These are phyloP conservation scores for Sisymbrium irio DNA, from an alignment of 345 rosid genomes.

Conservation along the genomic window DNA sequence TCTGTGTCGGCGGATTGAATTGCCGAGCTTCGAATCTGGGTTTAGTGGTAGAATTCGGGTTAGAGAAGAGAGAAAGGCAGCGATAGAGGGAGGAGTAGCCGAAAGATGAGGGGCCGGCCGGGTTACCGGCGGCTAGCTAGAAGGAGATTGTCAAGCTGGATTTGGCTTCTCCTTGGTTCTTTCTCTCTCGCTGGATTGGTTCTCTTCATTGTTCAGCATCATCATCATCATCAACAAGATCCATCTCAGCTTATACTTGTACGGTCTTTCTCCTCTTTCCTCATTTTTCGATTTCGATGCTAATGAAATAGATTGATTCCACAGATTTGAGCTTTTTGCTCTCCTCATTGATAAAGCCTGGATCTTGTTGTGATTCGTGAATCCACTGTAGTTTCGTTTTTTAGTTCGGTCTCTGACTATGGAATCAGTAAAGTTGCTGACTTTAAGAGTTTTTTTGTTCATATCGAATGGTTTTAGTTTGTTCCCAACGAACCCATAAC, in stretches of 20 bases:
- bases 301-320: background rate
- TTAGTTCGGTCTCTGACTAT: background rate
- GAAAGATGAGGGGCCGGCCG: slow-evolving; percentile 80
- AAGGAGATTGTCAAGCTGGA: slow-evolving; percentile 81
- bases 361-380: slow-evolving; percentile 14
- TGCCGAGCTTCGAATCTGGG: too few species aligned
- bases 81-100: too few species aligned
- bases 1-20: slow-evolving; percentile 25
- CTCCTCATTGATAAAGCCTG: background rate
- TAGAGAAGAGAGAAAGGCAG: slow-evolving; percentile 12
- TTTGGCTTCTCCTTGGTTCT: slow-evolving; percentile 69
- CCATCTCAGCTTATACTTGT: slow-evolving; percentile 36
- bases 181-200: slow-evolving; percentile 74
- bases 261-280: background rate
- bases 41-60: slow-evolving; percentile 27
- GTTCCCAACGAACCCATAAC: background rate
- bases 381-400: background rate
- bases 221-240: slow-evolving; percentile 61
- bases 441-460: background rate
- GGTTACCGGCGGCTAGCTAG: slow-evolving; percentile 93
- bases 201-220: slow-evolving; percentile 79
- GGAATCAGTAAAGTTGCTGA: slow-evolving; percentile 2
- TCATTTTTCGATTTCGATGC: background rate
- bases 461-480: background rate
- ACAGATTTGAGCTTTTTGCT: slow-evolving; percentile 9